Base-by-base conservation (phyloP, 768 basidiomycete species). In the Russula virescens region DNA sequence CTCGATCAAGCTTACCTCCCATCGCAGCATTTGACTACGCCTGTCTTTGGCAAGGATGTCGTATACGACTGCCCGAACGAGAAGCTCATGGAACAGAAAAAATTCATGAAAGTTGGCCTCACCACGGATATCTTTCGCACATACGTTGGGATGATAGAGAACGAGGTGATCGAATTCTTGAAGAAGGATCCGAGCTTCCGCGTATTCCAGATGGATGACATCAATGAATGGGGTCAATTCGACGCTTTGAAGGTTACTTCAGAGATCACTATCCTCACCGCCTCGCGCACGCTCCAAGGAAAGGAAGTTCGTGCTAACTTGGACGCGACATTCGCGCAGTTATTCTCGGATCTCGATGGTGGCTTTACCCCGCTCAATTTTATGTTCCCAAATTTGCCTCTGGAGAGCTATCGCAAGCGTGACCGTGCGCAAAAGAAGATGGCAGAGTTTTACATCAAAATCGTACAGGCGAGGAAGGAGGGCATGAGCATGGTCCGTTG, bases 1-100 rank as follows among this genome's bases (percentile, higher is more conserved):
- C 21, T 40, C 16, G 16, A 6, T 7, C 34, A 13, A 31, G 23
- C 49, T 58, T 31, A 53, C 26, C 10, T n/a, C 10, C 21, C 18
- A 21, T 45, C 38, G 19, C 68, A 96, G 94, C 89, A 91, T 71
- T 76, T 95, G 49, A 96, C 94, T 0, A 95, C 89, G 0, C 96
- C 96, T 5, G 87, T 98, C 14, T 99, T 99, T 70, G 97, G 97
- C 49, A 94, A 93, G 71, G 95, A 92, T 51, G 97, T 99, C 50
- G 95, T 98, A 13, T 99, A 98, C 73, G 97, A 98, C 69, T 86
- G 91, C 55, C 96, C 97, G 35, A 98, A 98, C 73, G 91, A 95
- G 51, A 77, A 90, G 49, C 87, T 99, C 75, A 98, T 99, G 95
- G 94, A 99, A 70, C 97, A 99, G 74, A 99, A 99, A 81, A 90